These are phyloP conservation scores for Zoysia matrella DNA, from an alignment of 202 grass and related monocot genomes.

Conservation along the genomic window DNA sequence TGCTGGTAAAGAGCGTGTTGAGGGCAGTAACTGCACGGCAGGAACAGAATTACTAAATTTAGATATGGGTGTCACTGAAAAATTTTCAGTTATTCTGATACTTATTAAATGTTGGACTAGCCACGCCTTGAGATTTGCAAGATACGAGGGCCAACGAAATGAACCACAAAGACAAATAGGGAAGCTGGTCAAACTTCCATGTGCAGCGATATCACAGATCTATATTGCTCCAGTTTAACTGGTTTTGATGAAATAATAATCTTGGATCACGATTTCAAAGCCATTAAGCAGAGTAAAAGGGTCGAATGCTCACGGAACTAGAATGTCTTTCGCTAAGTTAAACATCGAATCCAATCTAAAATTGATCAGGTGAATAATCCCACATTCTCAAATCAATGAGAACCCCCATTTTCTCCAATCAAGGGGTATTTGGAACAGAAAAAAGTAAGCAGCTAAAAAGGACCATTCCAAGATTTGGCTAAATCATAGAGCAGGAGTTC, in stretches of 20 bases:
- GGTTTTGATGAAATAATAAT: conserved; percentile 13
- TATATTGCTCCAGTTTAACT: conserved; percentile 4
- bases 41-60: conserved; percentile 21
- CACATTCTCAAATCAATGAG: neutral
- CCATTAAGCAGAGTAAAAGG: neutral
- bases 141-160: neutral
- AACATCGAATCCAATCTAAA: neutral
- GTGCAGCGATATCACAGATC: conserved; percentile 35
- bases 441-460: neutral
- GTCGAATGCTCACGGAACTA: neutral
- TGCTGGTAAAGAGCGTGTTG: conserved; percentile 72
- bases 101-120: conserved; percentile 12
- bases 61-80: neutral
- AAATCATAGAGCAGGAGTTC: neutral
- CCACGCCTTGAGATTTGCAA: conserved; percentile 26
- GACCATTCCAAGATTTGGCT: conserved; percentile 6
- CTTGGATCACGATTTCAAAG: conserved; percentile 11
- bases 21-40: conserved; percentile 74
- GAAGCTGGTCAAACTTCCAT: conserved; percentile 24
- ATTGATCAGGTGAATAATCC: neutral
- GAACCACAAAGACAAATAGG: conserved; percentile 18
- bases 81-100: conserved; percentile 16
- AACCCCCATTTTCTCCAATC: neutral
- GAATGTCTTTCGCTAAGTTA: conserved; percentile 8
- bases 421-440: neutral